phyloP scores from a whole-genome alignment of 768 basidiomycete species.

The Hirschioporus abietinus region DNA sequence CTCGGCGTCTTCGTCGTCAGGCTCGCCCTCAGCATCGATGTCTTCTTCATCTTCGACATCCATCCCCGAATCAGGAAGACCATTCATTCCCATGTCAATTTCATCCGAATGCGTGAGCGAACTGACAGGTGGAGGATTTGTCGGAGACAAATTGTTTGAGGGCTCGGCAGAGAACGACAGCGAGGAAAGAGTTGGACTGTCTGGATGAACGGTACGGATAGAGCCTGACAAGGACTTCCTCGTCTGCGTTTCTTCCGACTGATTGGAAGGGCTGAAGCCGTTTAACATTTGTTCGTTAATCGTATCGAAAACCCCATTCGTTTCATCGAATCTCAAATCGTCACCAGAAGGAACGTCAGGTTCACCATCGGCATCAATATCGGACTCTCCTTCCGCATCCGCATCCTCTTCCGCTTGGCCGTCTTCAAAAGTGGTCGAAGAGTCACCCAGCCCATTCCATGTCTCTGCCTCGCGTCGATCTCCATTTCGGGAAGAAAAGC shows the following conservation, averaged over 20 bases:
- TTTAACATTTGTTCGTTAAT: constrained; percentile 24
- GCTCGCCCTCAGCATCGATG: constrained; percentile 35
- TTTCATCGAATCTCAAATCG: constrained; percentile 28
- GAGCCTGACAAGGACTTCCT: neutral
- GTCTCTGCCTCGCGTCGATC: neutral
- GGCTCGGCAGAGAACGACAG: neutral
- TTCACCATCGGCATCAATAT: constrained; percentile 5
- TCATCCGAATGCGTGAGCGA: constrained; percentile 17
- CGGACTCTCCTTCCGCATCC: constrained; percentile 7
- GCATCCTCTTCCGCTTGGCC: constrained; percentile 19
- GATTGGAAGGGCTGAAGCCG: neutral
- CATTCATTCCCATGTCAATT: constrained; percentile 15
- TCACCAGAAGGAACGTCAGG: constrained; percentile 6
- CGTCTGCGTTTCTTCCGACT: constrained; percentile 30
- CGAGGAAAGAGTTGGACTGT: constrained; percentile 17
- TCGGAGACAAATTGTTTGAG: neutral
- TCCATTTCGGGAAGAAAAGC: neutral
- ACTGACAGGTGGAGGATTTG: neutral
- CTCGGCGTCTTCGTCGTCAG: constrained; percentile 18
- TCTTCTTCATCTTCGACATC: constrained; percentile 38
- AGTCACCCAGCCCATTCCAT: neutral
- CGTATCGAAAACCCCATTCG: constrained; percentile 51
- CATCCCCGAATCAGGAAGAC: constrained; percentile 26
- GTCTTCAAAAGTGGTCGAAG: neutral
- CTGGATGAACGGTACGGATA: constrained; percentile 52